Evolutionary conservation across 176 grass and related monocot species (phyloP), one percentile per base, ranked within the genome.

Genomic region (Rhynchospora breviuscula): DNA sequence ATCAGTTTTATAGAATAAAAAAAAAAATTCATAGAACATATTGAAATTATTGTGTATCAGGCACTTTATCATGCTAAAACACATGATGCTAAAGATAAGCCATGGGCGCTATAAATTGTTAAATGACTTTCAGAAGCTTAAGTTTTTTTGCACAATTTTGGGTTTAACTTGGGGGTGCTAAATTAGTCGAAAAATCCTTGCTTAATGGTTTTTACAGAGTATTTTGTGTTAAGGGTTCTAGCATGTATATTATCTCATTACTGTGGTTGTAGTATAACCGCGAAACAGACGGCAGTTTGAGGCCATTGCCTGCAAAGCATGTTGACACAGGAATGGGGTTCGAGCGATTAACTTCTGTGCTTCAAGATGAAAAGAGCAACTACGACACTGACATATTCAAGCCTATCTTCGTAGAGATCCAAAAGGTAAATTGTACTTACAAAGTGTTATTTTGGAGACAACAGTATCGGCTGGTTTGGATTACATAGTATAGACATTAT

Each of bases 331-430:
- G 95, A 85, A 0, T 95, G 92, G 95, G 92, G 45, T 98, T 98
- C 70, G 92, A 95, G 84, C 87, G 91, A 44, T 88, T 95, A 74
- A 93, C 92, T 80, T 98, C 95, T 29, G 91, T 95, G 62, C 92
- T 98, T 93, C 92, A 98, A 73, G 90, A 91, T 29, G 94, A 98
- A 90, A 91, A 95, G 95, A 95, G 92, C 90, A 98, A 98, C 64
- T 98, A 98, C 73, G 95, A 98, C 64, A 95, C 95, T 7, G 91
- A 95, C 81, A 40, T 98, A 78, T 98, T 98, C 72, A 76, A 83
- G 80, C 96, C 93, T 52, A 84, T 99, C 81, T 99, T 99, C 86
- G 88, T 95, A 83, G 91, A 88, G 46, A 95, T 99, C 80, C 91
- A 95, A 85, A 47, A 92, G 63, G 96, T 99, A 87, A 47, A 52